Evolutionary conservation across 2,329 filamentous ascomycete genomes (phyloP).

Genomic region (Colletotrichum plurivorum): DNA sequence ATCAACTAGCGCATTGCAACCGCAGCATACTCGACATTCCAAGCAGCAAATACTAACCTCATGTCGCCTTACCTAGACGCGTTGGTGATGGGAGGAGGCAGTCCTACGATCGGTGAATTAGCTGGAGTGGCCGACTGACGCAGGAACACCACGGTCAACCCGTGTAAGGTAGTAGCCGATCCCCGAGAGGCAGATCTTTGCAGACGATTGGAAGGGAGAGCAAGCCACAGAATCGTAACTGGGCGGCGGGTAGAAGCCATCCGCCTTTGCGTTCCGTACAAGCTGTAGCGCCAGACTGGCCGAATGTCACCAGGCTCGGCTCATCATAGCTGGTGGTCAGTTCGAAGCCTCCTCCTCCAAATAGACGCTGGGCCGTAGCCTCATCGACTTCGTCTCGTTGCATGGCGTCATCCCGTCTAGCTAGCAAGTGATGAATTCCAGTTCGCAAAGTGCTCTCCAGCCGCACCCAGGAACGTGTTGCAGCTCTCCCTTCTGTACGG

Average conservation of each 20-base stretch:
- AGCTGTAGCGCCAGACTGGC: constrained; percentile 23
- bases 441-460: neutral
- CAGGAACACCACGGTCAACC: constrained; percentile 12
- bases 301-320: constrained; percentile 9
- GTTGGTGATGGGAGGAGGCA: constrained; percentile 6
- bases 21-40: constrained; percentile 6
- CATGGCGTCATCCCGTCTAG: constrained; percentile 5
- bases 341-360: neutral
- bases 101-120: neutral
- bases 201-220: constrained; percentile 8
- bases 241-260: constrained; percentile 34
- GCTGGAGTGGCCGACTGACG: constrained; percentile 3
- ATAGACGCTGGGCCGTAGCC: neutral
- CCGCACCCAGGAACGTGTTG: too few relatives aligned
- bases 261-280: constrained; percentile 25
- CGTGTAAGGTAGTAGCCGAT: constrained; percentile 17
- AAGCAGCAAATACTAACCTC: constrained; percentile 1
- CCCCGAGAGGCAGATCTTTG: constrained; percentile 21
- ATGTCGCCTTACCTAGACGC: constrained; percentile 17
- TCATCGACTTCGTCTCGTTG: neutral
- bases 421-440: neutral
- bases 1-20: constrained; percentile 15
- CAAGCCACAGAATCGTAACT: constrained; percentile 28
- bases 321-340: constrained; percentile 3
- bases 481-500: too few relatives aligned